Percentiles rank a stretch among this genome's conserved stretches.
These are phyloP conservation scores for Rhododendron williamsianum DNA, from an alignment of 148 eudicot species.

Conservation along the genomic window DNA sequence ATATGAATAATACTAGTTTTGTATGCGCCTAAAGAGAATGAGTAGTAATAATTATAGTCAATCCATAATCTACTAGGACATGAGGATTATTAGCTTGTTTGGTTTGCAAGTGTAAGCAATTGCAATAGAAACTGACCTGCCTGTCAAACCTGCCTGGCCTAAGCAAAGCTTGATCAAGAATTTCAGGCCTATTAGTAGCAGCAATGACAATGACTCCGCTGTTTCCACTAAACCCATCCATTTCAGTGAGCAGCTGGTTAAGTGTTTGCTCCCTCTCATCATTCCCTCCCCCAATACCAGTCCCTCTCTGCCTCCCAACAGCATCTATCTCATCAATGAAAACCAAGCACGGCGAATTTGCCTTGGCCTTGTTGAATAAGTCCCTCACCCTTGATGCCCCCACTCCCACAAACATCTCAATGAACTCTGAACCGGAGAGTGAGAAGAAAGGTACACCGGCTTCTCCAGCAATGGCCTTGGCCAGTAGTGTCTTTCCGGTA, in stretches of 20 bases:
- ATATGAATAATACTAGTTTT: background rate
- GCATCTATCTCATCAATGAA: slow-evolving; percentile 91
- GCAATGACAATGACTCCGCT: slow-evolving; percentile 80
- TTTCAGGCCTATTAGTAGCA: slow-evolving; percentile 81
- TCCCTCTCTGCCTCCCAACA: slow-evolving; percentile 86
- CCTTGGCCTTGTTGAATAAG: slow-evolving; percentile 76
- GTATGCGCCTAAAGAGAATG: background rate
- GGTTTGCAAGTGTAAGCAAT: background rate
- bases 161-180: slow-evolving; percentile 79
- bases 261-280: slow-evolving; percentile 86
- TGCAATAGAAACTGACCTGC: slow-evolving; percentile 21
- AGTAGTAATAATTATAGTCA: background rate
- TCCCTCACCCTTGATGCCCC: slow-evolving; percentile 88
- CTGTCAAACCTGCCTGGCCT: slow-evolving; percentile 55
- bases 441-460: slow-evolving; percentile 86
- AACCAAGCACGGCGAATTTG: slow-evolving; percentile 63
- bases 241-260: slow-evolving; percentile 78
- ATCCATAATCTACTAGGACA: background rate
- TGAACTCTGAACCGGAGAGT: slow-evolving; percentile 71
- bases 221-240: slow-evolving; percentile 76
- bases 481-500: slow-evolving; percentile 73
- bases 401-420: slow-evolving; percentile 89
- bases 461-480: slow-evolving; percentile 85
- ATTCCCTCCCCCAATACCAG: slow-evolving; percentile 86
- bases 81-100: background rate